phyloP scores from a whole-genome alignment of 2,329 filamentous ascomycete genomes.

The Colletotrichum sp. region DNA sequence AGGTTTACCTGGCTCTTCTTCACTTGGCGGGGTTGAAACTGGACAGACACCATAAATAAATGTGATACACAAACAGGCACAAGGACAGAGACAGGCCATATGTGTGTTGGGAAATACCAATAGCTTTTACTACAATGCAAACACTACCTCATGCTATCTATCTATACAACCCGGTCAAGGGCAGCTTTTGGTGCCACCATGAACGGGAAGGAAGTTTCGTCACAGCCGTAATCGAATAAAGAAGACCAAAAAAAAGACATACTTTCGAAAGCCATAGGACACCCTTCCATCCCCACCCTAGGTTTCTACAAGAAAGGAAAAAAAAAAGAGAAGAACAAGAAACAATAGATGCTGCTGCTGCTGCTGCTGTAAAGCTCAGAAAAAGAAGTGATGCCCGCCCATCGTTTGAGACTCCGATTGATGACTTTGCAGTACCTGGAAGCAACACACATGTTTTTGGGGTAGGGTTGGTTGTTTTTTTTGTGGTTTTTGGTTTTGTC shows the following conservation, averaged over 20 bases:
- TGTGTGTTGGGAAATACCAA: not conserved
- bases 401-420: not conserved
- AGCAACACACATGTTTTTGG: not conserved
- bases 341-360: not conserved
- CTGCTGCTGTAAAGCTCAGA: not conserved
- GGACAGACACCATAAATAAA: not conserved
- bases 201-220: not conserved
- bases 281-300: not conserved
- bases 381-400: not conserved
- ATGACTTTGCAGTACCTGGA: not conserved
- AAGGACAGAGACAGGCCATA: not conserved
- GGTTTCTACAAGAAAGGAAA: not conserved
- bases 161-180: not conserved
- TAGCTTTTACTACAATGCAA: slow-evolving; percentile 20
- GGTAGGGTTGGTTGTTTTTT: not conserved
- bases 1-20: not conserved
- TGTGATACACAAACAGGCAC: not conserved
- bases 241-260: not conserved
- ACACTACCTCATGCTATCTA: slow-evolving; percentile 18
- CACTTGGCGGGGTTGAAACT: not conserved
- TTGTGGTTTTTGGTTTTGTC: not conserved
- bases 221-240: not conserved
- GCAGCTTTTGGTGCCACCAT: not conserved
- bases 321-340: not conserved
- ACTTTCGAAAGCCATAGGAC: not conserved